Evolutionary conservation across 768 basidiomycete genomes (phyloP).

Genomic region (Suillus americanus): DNA sequence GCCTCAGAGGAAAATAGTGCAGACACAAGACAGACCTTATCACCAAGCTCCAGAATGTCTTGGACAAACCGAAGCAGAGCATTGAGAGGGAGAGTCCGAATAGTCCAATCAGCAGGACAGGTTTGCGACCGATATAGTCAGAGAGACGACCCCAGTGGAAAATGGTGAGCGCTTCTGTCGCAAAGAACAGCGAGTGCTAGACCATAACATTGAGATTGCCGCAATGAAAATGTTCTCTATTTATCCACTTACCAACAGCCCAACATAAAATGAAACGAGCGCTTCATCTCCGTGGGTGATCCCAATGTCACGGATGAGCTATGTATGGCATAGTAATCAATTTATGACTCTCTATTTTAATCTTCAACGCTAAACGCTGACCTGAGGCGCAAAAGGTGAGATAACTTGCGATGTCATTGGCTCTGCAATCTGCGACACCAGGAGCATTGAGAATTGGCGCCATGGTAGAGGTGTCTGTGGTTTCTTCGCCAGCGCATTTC

Average conservation of each 20-base stretch:
- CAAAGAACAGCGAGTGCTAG: conserved; percentile 50
- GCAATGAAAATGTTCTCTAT: neutral
- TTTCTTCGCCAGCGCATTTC: conserved; percentile 20
- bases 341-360: neutral
- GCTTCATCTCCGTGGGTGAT: conserved; percentile 46
- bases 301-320: conserved; percentile 31
- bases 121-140: conserved; percentile 49
- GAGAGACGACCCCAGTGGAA: conserved; percentile 51
- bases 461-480: conserved; percentile 59
- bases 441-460: conserved; percentile 65
- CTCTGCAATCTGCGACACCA: conserved; percentile 73
- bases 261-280: conserved; percentile 47
- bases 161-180: conserved; percentile 47
- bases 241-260: conserved; percentile 40
- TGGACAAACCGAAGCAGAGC: conserved; percentile 49
- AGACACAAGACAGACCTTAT: conserved; percentile 33
- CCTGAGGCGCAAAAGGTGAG: conserved; percentile 68
- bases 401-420: conserved; percentile 74
- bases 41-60: conserved; percentile 42
- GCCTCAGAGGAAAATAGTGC: neutral
- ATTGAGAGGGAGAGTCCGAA: conserved; percentile 46
- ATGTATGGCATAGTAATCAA: neutral
- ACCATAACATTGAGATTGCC: neutral
- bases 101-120: conserved; percentile 45
- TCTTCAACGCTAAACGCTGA: conserved; percentile 25